A percentile compares a stretch with the other conserved stretches of the same genome.
phyloP scores from a whole-genome alignment of 345 rosid species.

The Boechera stricta region DNA sequence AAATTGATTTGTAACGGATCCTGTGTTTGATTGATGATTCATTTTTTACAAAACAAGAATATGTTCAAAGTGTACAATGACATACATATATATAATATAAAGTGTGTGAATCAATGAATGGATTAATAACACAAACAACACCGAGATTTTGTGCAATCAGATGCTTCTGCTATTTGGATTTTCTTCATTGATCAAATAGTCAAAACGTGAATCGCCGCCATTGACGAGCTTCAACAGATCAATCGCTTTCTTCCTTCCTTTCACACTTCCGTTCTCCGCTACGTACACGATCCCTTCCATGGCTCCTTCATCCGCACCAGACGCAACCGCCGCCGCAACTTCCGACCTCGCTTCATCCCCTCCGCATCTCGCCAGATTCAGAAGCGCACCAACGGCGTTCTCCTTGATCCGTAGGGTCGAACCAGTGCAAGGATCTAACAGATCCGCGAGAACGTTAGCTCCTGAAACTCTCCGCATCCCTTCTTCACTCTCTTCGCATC shows the following conservation, averaged over 20 bases:
- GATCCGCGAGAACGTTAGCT: slow-evolving; percentile 62
- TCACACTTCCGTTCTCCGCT: slow-evolving; percentile 61
- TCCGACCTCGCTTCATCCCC: slow-evolving; percentile 56
- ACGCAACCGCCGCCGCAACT: slow-evolving; percentile 52
- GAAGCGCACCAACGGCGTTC: slow-evolving; percentile 75
- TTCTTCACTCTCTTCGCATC: slow-evolving; percentile 83
- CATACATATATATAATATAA: background rate
- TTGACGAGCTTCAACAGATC: slow-evolving; percentile 58
- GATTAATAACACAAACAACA: background rate
- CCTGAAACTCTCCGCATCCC: slow-evolving; percentile 69
- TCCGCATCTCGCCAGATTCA: slow-evolving; percentile 71
- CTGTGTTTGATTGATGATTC: slow-evolving; percentile 8
- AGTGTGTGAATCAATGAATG: slow-evolving; percentile 27
- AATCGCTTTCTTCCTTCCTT: slow-evolving; percentile 72
- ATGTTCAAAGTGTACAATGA: slow-evolving; percentile 38
- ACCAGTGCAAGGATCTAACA: slow-evolving; percentile 77
- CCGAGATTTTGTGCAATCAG: background rate
- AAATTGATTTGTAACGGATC: slow-evolving; percentile 2
- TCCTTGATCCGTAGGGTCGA: slow-evolving; percentile 69
- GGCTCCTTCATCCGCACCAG: slow-evolving; percentile 48
- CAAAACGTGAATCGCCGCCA: slow-evolving; percentile 42
- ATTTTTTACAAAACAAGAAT: slow-evolving; percentile 15
- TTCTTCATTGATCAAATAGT: slow-evolving; percentile 40
- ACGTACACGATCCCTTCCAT: slow-evolving; percentile 68
- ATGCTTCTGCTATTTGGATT: slow-evolving; percentile 29